Evolutionary conservation across 805 yeast genomes (phyloP).

Genomic region (Candida hungchunana): DNA sequence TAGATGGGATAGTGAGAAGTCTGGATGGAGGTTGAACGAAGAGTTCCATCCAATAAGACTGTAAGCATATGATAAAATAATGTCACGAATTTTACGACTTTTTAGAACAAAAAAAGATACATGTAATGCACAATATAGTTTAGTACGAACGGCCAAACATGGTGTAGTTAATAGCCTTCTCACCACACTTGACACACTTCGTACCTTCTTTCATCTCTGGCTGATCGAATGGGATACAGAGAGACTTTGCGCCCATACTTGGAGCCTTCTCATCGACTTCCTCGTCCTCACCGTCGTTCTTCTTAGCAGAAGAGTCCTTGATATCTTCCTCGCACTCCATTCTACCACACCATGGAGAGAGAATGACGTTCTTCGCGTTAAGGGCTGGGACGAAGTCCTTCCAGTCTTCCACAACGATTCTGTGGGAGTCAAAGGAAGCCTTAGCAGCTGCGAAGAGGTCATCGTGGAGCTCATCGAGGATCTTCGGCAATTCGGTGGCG

Average conservation of each 20-base stretch:
- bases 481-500: conserved; percentile 61
- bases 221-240: conserved; percentile 95
- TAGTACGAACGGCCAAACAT: conserved; percentile 97
- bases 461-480: conserved; percentile 77
- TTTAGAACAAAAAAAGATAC: too few relatives aligned
- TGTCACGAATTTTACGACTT: not conserved
- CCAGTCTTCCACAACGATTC: conserved; percentile 79
- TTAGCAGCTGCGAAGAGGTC: conserved; percentile 77
- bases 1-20: conserved; percentile 51
- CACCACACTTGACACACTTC: conserved; percentile 83
- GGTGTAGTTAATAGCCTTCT: conserved; percentile 74
- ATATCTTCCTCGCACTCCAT: conserved; percentile 95
- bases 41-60: too few relatives aligned
- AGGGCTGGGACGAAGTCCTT: conserved; percentile 89
- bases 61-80: too few relatives aligned
- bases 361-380: conserved; percentile 83
- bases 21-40: conserved; percentile 63
- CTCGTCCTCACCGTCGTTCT: conserved; percentile 79
- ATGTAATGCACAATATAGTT: conserved; percentile 2
- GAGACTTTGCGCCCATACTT: conserved; percentile 98
- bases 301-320: conserved; percentile 79
- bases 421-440: conserved; percentile 76
- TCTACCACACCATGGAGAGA: conserved; percentile 97
- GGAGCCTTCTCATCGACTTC: conserved; percentile 96
- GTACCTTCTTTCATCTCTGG: conserved; percentile 75